A percentile compares a stretch with the other conserved stretches of the same genome.
phyloP scores from a whole-genome alignment of 2,329 filamentous ascomycete species.

The Colletotrichum nymphaeae region DNA sequence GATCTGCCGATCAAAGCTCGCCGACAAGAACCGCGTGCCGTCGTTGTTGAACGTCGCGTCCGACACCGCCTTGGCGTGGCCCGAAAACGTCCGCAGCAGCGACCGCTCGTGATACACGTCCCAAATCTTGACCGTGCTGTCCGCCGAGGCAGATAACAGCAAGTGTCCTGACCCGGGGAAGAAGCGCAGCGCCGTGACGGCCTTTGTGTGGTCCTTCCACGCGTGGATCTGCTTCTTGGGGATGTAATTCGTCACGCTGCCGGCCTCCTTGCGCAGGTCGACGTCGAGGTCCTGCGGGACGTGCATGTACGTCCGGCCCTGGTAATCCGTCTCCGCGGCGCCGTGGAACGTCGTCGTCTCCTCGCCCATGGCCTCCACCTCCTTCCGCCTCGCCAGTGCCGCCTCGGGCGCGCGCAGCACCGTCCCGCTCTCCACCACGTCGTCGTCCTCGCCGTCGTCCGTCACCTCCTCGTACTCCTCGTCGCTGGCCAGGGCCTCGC shows the following conservation, averaged over 20 bases:
- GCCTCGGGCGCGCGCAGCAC: constrained; percentile 66
- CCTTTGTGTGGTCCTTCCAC: constrained; percentile 86
- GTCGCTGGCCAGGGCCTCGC: constrained; percentile 80
- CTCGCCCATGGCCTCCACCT: constrained; percentile 69
- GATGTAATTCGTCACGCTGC: constrained; percentile 87
- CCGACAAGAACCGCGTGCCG: constrained; percentile 88
- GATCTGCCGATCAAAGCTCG: constrained; percentile 94
- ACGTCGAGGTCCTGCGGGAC: constrained; percentile 90
- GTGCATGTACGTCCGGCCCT: constrained; percentile 97
- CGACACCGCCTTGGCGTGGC: constrained; percentile 89
- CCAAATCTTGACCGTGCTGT: constrained; percentile 92
- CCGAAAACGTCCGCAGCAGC: constrained; percentile 89
- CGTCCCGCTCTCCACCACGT: constrained; percentile 73
- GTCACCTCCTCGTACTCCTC: constrained; percentile 84
- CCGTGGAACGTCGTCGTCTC: constrained; percentile 94
- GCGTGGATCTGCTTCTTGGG: constrained; percentile 94
- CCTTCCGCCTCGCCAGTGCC: constrained; percentile 66
- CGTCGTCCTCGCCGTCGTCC: constrained; percentile 82
- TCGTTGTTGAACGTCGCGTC: constrained; percentile 88
- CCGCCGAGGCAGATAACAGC: constrained; percentile 88
- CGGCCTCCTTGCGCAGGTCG: constrained; percentile 83
- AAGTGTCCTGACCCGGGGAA: constrained; percentile 90
- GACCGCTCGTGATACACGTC: constrained; percentile 93
- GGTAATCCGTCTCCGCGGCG: constrained; percentile 86
- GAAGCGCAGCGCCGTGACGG: constrained; percentile 90